Percentiles rank a stretch among this genome's conserved stretches.
phyloP scores from a whole-genome alignment of 805 yeast species.

The Starmera quercuum region DNA sequence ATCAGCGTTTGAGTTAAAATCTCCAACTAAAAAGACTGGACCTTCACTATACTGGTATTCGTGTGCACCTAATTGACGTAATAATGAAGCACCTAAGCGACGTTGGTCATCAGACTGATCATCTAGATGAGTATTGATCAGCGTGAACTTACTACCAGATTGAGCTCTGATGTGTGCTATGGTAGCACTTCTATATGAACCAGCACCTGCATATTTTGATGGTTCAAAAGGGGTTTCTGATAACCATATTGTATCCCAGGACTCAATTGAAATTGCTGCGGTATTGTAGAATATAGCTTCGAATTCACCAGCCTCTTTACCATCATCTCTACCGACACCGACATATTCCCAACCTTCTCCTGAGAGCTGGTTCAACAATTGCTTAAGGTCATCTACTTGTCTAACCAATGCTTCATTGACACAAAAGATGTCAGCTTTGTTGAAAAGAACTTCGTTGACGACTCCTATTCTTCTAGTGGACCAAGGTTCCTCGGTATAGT shows the following conservation, averaged over 20 bases:
- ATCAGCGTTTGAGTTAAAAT: constrained; percentile 33
- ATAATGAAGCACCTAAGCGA: constrained; percentile 26
- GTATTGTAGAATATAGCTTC: constrained; percentile 33
- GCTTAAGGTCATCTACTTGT: constrained; percentile 30
- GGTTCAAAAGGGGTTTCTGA: constrained; percentile 33
- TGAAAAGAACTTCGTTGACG: constrained; percentile 26
- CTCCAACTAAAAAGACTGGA: constrained; percentile 35
- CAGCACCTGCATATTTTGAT: constrained; percentile 32
- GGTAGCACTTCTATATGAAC: constrained; percentile 32
- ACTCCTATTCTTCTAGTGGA: constrained; percentile 26
- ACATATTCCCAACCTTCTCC: constrained; percentile 21
- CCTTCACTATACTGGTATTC: constrained; percentile 24
- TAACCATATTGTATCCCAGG: constrained; percentile 35
- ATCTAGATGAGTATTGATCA: constrained; percentile 36
- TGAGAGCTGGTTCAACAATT: constrained; percentile 15
- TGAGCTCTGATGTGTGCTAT: constrained; percentile 22
- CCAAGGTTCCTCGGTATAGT: constrained; percentile 26
- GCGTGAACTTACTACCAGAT: constrained; percentile 19
- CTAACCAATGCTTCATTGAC: constrained; percentile 32
- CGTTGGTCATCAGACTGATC: constrained; percentile 31
- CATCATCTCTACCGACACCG: constrained; percentile 42
- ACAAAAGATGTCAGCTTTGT: constrained; percentile 24
- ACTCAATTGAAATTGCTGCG: constrained; percentile 21
- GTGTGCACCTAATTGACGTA: constrained; percentile 27
- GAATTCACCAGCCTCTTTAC: constrained; percentile 31